These are phyloP conservation scores for Candida insectorum DNA, from an alignment of 805 yeast species.

Conservation along the genomic window DNA sequence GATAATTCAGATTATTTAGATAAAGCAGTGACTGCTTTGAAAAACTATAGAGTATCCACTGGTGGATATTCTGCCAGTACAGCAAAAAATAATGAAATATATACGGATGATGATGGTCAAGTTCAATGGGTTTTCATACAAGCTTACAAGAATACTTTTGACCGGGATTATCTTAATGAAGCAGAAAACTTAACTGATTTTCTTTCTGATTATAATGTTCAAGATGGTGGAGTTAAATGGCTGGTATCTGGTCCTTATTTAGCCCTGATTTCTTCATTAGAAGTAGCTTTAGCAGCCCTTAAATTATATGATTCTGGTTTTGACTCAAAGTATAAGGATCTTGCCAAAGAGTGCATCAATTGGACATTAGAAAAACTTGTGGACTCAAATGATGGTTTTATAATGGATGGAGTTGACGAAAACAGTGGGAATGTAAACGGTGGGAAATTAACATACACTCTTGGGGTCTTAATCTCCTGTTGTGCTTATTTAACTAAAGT, in stretches of 20 bases:
- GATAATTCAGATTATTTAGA: slow-evolving; percentile 4
- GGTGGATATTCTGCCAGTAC: slow-evolving; percentile 23
- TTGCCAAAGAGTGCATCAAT: slow-evolving; percentile 14
- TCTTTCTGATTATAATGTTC: slow-evolving; percentile 64
- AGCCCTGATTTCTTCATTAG: slow-evolving; percentile 23
- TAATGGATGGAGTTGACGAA: slow-evolving; percentile 19
- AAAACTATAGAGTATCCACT: slow-evolving; percentile 10
- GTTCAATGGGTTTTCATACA: slow-evolving; percentile 18
- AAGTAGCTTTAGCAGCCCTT: slow-evolving; percentile 22
- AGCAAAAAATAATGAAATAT: slow-evolving; percentile 19
- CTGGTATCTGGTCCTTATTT: slow-evolving; percentile 14
- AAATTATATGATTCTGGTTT: slow-evolving; percentile 10
- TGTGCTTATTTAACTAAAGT: slow-evolving; percentile 17
- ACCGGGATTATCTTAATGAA: slow-evolving; percentile 5
- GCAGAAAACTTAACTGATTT: slow-evolving; percentile 31
- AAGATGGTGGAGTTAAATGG: slow-evolving; percentile 41
- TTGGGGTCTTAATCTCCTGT: slow-evolving; percentile 23
- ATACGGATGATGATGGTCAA: slow-evolving; percentile 26
- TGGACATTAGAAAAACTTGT: slow-evolving; percentile 14
- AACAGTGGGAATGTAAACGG: slow-evolving; percentile 15
- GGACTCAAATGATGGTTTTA: slow-evolving; percentile 13
- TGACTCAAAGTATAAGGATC: slow-evolving; percentile 11
- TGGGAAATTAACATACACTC: slow-evolving; percentile 29
- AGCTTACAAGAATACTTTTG: slow-evolving; percentile 8
- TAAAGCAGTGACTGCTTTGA: slow-evolving; percentile 11